Conservation (phyloP, 495 filamentous ascomycete species). For the Bryoglossum gracile region DNA sequence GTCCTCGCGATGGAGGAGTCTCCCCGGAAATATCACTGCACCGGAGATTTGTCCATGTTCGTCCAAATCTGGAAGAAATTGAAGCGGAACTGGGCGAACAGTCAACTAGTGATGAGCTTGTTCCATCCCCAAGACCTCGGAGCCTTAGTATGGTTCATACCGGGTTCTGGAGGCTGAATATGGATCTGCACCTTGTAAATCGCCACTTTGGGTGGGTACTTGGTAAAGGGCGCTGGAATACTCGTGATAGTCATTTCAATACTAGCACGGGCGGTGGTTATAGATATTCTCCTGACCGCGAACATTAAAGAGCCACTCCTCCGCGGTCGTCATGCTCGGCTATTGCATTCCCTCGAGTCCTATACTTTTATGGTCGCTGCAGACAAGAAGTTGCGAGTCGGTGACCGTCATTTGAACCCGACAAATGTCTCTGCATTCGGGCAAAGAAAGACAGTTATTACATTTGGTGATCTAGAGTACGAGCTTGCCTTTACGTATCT, state of each 20-base stretch:
- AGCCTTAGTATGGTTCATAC: background rate
- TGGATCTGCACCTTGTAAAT: background rate
- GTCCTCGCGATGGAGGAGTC: background rate
- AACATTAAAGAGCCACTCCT: background rate
- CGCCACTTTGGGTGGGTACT: constrained; percentile 4
- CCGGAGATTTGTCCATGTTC: background rate
- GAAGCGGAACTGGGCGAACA: background rate
- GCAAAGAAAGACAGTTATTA: no score
- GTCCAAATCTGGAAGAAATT: background rate
- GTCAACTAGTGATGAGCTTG: background rate
- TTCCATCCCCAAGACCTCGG: no score
- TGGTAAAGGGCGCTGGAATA: constrained; percentile 1
- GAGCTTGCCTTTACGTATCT: background rate
- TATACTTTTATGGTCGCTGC: background rate
- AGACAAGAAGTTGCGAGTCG: background rate
- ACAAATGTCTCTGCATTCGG: background rate
- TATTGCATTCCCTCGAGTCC: constrained; percentile 1
- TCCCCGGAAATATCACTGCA: background rate
- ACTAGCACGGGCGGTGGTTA: no score
- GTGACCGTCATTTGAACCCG: background rate
- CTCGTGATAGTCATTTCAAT: background rate
- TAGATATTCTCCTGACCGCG: constrained; percentile 2
- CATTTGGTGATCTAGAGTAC: constrained; percentile 5
- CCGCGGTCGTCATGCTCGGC: background rate
- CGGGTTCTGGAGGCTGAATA: constrained; percentile 8